Conservation (phyloP, 1,139 yeast species). For the Yamadazyma triangularis region DNA sequence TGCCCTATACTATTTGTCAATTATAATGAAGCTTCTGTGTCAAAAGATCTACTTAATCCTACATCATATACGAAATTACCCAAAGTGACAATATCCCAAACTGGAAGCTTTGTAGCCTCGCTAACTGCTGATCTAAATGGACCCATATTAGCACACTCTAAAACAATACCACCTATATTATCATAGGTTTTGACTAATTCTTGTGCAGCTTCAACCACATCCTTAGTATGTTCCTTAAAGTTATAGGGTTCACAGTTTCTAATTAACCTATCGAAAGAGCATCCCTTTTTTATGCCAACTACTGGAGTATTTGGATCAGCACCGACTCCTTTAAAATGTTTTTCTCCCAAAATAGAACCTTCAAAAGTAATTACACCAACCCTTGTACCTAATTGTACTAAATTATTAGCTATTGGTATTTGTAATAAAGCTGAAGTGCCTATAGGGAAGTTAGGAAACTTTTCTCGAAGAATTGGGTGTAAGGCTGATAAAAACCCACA, state of each 20-base stretch:
- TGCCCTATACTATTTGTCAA: conserved; percentile 1
- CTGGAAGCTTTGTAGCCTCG: conserved; percentile 12
- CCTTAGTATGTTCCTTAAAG: conserved; percentile 11
- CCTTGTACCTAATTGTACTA: conserved; percentile 14
- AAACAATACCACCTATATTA: conserved; percentile 18
- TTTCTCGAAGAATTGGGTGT: conserved; percentile 16
- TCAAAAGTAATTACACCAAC: conserved; percentile 26
- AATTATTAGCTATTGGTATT: conserved; percentile 18
- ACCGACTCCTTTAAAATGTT: conserved; percentile 24
- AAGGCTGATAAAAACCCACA: conserved; percentile 23
- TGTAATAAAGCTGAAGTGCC: conserved; percentile 25
- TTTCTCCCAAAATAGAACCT: conserved; percentile 13
- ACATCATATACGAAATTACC: conserved; percentile 10
- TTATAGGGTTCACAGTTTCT: conserved; percentile 17
- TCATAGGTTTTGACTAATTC: conserved; percentile 11
- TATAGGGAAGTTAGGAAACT: conserved; percentile 19
- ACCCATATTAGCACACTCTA: conserved; percentile 26
- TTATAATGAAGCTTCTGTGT: too few relatives aligned
- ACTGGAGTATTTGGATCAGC: conserved; percentile 13
- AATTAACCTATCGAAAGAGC: conserved; percentile 16
- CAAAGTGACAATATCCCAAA: conserved; percentile 19
- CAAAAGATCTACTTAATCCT: conserved; percentile 7
- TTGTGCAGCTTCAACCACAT: conserved; percentile 10
- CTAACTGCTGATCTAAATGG: conserved; percentile 18
- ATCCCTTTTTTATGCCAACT: conserved; percentile 14